A percentile compares a stretch with the other conserved stretches of the same genome.
These are phyloP conservation scores for Plasmodiophora brassicae DNA, from an alignment of 208 protist genomes.

Conservation along the genomic window DNA sequence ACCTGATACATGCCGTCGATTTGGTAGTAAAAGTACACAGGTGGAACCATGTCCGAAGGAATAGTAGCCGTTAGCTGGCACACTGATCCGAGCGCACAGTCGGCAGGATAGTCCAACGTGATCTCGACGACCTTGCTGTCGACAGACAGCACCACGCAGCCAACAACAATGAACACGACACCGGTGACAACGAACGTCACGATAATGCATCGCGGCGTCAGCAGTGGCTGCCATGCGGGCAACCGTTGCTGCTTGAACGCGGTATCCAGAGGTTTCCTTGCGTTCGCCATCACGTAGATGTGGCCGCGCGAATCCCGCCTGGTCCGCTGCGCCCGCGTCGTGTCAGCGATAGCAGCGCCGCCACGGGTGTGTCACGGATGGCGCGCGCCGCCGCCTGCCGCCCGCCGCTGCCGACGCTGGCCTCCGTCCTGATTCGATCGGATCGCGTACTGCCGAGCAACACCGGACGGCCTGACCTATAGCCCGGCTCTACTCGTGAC, in stretches of 20 bases:
- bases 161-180: background rate
- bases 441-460: too few relatives aligned
- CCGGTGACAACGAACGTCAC: background rate
- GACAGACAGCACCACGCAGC: background rate
- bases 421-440: too few relatives aligned
- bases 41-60: background rate
- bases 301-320: too few relatives aligned
- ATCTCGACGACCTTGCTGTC: background rate
- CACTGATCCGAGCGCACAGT: background rate
- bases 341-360: too few relatives aligned
- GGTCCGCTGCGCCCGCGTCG: too few relatives aligned
- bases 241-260: constrained; percentile 34
- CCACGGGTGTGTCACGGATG: too few relatives aligned
- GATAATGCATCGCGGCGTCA: background rate
- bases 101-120: background rate
- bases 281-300: too few relatives aligned
- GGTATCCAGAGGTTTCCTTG: constrained; percentile 2
- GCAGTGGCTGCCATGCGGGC: background rate
- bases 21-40: constrained; percentile 18
- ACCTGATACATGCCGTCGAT: constrained; percentile 26
- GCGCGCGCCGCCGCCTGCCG: too few relatives aligned
- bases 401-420: too few relatives aligned
- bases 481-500: too few relatives aligned
- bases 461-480: too few relatives aligned
- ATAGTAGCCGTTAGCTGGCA: background rate